Evolutionary conservation across 2,329 filamentous ascomycete genomes (phyloP).

Genomic region (Stemphylium vesicarium): DNA sequence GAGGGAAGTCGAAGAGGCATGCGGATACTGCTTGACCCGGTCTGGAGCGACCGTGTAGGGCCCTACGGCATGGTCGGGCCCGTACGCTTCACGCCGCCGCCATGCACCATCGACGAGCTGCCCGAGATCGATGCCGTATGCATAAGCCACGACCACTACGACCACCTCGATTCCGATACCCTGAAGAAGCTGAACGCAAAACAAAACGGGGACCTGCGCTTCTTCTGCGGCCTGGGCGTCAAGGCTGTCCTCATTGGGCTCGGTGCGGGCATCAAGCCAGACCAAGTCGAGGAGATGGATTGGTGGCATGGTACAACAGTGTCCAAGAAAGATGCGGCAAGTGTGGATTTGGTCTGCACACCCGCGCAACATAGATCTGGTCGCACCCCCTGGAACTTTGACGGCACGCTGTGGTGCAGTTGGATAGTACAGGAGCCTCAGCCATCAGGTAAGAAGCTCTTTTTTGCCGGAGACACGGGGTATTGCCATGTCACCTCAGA

Average conservation of each 20-base stretch:
- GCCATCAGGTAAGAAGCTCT: conserved; percentile 46
- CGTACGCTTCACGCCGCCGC: conserved; percentile 59
- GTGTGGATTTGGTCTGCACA: conserved; percentile 53
- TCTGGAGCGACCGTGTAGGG: conserved; percentile 59
- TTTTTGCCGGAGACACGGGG: conserved; percentile 59
- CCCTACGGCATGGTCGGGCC: conserved; percentile 57
- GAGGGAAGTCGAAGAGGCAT: conserved; percentile 46
- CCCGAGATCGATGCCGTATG: conserved; percentile 60
- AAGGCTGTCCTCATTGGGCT: conserved; percentile 48
- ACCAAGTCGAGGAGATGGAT: conserved; percentile 56
- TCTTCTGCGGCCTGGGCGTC: conserved; percentile 53
- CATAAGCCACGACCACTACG: conserved; percentile 64
- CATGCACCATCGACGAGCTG: conserved; percentile 57
- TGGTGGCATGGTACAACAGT: conserved; percentile 58
- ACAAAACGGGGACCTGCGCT: conserved; percentile 48
- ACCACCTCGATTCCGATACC: conserved; percentile 59
- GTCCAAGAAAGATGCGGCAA: conserved; percentile 42
- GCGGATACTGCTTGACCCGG: conserved; percentile 60
- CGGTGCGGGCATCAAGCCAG: conserved; percentile 44
- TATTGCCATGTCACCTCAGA: conserved; percentile 51
- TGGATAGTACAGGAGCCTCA: conserved; percentile 50
- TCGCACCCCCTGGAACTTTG: conserved; percentile 49
- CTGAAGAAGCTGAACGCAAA: conserved; percentile 51
- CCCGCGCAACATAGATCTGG: conserved; percentile 58
- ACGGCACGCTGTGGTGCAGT: conserved; percentile 57